A percentile compares a stretch with the other conserved stretches of the same genome.
Conservation (phyloP, 169 alveolate species). For the Plasmodium malariae region DNA sequence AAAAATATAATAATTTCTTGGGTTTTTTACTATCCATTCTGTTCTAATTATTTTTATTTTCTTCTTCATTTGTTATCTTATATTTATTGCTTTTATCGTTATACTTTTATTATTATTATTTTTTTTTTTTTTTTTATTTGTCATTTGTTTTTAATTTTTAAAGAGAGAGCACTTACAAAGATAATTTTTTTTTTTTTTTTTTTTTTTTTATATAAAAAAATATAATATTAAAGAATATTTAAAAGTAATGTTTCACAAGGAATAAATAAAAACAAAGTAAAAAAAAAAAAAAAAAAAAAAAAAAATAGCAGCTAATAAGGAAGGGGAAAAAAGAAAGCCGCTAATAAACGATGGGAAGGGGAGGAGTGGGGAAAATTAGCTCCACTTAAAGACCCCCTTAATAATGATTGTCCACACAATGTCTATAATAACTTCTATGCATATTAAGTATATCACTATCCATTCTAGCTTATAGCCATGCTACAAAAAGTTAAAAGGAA, state of each 20-base stretch:
- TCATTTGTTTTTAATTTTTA: not conserved
- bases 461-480: conserved; percentile 90
- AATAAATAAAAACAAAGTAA: not conserved
- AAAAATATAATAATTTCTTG: too few species aligned
- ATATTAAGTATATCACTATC: conserved; percentile 88
- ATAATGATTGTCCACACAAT: conserved; percentile 89
- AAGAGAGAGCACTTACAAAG: not conserved
- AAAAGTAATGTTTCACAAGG: not conserved
- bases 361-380: conserved; percentile 36
- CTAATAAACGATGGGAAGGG: not conserved
- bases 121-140: not conserved
- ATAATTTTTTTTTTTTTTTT: too few species aligned
- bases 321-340: not conserved
- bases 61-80: too few species aligned
- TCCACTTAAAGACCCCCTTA: conserved; percentile 87
- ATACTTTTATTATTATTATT: not conserved
- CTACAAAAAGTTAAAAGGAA: conserved; percentile 42
- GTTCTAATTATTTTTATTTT: too few species aligned
- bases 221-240: not conserved
- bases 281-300: conserved; percentile 6
- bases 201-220: too few species aligned
- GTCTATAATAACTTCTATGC: conserved; percentile 87
- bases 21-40: too few species aligned
- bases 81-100: not conserved
- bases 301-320: not conserved